Percentiles rank a stretch among this genome's conserved stretches.
These are phyloP conservation scores for Clonostachys chloroleuca DNA, from an alignment of 2,329 filamentous ascomycete species.

Conservation along the genomic window DNA sequence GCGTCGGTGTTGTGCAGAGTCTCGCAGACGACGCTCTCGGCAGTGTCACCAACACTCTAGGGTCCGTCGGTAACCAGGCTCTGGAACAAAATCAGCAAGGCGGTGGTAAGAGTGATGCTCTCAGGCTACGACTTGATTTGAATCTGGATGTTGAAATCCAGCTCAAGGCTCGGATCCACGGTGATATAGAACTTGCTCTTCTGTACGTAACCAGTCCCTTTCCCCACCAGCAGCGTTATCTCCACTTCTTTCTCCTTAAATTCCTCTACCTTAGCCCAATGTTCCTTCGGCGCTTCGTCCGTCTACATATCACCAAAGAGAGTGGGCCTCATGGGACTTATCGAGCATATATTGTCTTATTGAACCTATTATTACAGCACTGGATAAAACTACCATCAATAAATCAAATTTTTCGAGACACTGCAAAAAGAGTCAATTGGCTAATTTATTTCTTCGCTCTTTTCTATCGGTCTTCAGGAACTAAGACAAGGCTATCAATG, in stretches of 20 bases:
- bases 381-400: no score
- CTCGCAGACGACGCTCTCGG: conserved; percentile 27
- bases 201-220: conserved; percentile 34
- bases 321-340: no score
- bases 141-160: conserved; percentile 84
- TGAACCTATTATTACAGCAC: no score
- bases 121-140: conserved; percentile 62
- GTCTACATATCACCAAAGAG: no score
- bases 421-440: no score
- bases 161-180: conserved; percentile 80
- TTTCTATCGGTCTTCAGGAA: no score
- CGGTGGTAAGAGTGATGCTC: conserved; percentile 49
- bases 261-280: neutral
- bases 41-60: conserved; percentile 17
- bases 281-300: no score
- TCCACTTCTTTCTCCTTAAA: neutral
- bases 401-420: no score
- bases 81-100: conserved; percentile 25
- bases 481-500: no score
- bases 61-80: conserved; percentile 15
- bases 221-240: neutral
- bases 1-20: conserved; percentile 8
- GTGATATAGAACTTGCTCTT: conserved; percentile 75
- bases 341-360: no score
- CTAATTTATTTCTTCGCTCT: no score